phyloP scores from a whole-genome alignment of 192 early-diverging fungal species.

The Umbelopsis isabellina region DNA sequence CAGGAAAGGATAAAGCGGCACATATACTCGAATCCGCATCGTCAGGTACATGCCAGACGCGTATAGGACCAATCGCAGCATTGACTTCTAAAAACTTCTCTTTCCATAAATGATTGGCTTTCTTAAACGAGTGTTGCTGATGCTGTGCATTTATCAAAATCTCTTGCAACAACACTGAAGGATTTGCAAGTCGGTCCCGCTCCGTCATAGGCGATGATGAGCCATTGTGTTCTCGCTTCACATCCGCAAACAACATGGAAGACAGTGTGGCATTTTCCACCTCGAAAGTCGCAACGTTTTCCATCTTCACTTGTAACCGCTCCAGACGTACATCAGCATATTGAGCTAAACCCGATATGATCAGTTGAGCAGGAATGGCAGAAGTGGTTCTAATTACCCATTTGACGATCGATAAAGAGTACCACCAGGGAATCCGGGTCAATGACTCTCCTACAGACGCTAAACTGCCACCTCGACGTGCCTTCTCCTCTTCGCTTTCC shows the following conservation, averaged over 20 bases:
- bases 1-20: conserved; percentile 27
- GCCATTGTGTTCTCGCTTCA: background rate
- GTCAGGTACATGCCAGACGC: background rate
- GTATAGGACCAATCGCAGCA: conserved; percentile 30
- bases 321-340: conserved; percentile 40
- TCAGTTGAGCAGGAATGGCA: conserved; percentile 45
- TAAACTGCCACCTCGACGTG: conserved; percentile 23
- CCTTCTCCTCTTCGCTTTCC: background rate
- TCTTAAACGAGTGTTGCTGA: conserved; percentile 44
- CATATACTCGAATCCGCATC: background rate
- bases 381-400: conserved; percentile 38
- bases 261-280: conserved; percentile 27
- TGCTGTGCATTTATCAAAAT: conserved; percentile 28
- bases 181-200: background rate
- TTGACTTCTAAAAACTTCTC: conserved; percentile 47
- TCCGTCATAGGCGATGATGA: background rate
- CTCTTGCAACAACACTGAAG: conserved; percentile 6
- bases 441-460: conserved; percentile 27
- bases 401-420: conserved; percentile 46
- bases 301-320: conserved; percentile 23
- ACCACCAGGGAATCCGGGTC: conserved; percentile 46
- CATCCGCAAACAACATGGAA: conserved; percentile 38
- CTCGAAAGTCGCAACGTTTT: conserved; percentile 23
- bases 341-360: conserved; percentile 45
- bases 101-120: conserved; percentile 41